Base-by-base conservation (phyloP, 2,329 filamentous ascomycete genomes). In the Cercospora sesami region DNA sequence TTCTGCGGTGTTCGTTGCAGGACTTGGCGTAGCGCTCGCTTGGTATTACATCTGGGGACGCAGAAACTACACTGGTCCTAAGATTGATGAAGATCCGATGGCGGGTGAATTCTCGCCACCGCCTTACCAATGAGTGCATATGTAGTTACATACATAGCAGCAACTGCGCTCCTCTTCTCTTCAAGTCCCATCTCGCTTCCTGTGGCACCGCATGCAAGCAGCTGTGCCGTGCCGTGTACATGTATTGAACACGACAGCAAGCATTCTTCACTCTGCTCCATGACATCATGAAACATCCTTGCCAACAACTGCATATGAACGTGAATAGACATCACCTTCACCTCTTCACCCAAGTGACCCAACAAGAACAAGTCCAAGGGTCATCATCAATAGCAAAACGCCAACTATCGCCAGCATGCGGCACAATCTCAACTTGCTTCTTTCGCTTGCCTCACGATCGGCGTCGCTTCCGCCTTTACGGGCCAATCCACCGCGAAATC, bases 11-110 rank as follows among this genome's bases (percentile, higher is more conserved):
- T 91, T 92, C 73, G 85, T 90, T 28, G 88, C 83, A 5, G 89
- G 91, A 69, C 84, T 86, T 64, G 60, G 82, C 45, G 84, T 92
- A 66, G 86, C 90, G 1, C 84, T 82, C 9, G 78, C 80, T 7
- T 93, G 90, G 89, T 93, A 93, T 81, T 81, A 87, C 72, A 83
- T 84, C 62, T 91, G 89, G 88, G 90, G 90, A 36, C 85, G 86
- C 79, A 86, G 87, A 80, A 87, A 92, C 79, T 91, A 91, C 79
- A 82, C 83, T 57, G 89, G 89, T 16, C 89, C 71, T 9, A 21
- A 39, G 33, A 55, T 63, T 87, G 1, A 60, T 21, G 67, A 68
- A 39, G 68, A 60, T 5, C 31, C 48, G 12, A 21, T 51, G 18
- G 45, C 61, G 16, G 61, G 61, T 8, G 33, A 64, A 8, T 31